Evolutionary conservation across 2,329 filamentous ascomycete species (phyloP).

Genomic region (Arthrobotrys iridis): DNA sequence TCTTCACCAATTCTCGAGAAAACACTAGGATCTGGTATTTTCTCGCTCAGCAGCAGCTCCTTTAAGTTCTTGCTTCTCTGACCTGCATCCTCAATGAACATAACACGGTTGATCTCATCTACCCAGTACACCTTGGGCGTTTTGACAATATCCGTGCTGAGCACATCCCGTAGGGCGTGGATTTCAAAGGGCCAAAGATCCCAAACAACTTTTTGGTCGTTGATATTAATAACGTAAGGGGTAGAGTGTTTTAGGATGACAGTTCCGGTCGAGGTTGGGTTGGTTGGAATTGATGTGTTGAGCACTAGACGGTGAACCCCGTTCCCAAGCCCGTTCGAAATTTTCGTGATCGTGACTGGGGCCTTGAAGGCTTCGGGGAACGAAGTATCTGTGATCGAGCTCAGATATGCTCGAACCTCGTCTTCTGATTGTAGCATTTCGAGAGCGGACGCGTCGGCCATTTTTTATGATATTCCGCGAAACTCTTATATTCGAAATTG

Average conservation of each 20-base stretch:
- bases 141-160: slow-evolving; percentile 34
- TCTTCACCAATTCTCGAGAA: slow-evolving; percentile 46
- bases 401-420: slow-evolving; percentile 28
- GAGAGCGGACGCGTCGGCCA: slow-evolving; percentile 20
- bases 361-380: slow-evolving; percentile 36
- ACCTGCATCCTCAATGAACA: slow-evolving; percentile 47
- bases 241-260: slow-evolving; percentile 49
- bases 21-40: slow-evolving; percentile 21
- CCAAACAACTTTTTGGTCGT: slow-evolving; percentile 31
- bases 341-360: slow-evolving; percentile 12
- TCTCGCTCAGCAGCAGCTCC: slow-evolving; percentile 19
- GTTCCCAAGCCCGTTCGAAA: slow-evolving; percentile 30
- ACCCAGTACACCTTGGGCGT: slow-evolving; percentile 47
- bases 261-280: background rate
- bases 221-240: slow-evolving; percentile 35
- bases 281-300: slow-evolving; percentile 7
- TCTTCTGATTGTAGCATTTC: slow-evolving; percentile 38
- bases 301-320: slow-evolving; percentile 41
- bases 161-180: slow-evolving; percentile 26
- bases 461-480: background rate
- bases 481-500: background rate
- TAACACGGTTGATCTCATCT: slow-evolving; percentile 45
- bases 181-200: slow-evolving; percentile 43
- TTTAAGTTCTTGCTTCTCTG: slow-evolving; percentile 35
- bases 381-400: slow-evolving; percentile 25